Conservation (phyloP, 768 basidiomycete species). For the Hortiboletus flavorubellus region DNA sequence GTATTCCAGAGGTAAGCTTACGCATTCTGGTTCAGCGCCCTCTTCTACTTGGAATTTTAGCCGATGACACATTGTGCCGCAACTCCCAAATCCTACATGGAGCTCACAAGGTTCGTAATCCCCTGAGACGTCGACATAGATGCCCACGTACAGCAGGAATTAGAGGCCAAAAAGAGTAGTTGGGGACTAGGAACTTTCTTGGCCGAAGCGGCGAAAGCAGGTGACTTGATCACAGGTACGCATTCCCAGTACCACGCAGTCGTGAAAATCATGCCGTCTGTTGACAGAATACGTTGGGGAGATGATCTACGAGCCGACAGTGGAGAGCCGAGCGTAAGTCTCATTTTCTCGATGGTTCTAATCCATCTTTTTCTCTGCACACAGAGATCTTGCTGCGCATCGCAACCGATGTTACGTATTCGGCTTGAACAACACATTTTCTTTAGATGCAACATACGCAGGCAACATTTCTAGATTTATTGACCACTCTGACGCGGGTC, state of each 20-base stretch:
- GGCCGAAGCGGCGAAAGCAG: slow-evolving; percentile 38
- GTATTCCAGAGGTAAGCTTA: slow-evolving; percentile 24
- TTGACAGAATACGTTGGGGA: slow-evolving; percentile 66
- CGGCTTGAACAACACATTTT: slow-evolving; percentile 41
- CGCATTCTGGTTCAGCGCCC: background rate
- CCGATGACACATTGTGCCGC: slow-evolving; percentile 36
- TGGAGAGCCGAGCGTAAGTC: slow-evolving; percentile 50
- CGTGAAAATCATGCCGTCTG: background rate
- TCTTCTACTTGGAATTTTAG: slow-evolving; percentile 15
- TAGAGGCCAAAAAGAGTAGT: slow-evolving; percentile 40
- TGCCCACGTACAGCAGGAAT: slow-evolving; percentile 30
- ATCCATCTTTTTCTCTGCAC: background rate
- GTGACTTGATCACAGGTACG: slow-evolving; percentile 48
- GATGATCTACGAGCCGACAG: slow-evolving; percentile 47
- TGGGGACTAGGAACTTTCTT: slow-evolving; percentile 59
- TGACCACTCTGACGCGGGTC: slow-evolving; percentile 46
- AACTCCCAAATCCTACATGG: slow-evolving; percentile 51
- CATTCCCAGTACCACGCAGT: background rate
- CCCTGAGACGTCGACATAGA: background rate
- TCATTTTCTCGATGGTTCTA: background rate
- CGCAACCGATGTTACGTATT: slow-evolving; percentile 62
- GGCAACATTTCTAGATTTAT: slow-evolving; percentile 70
- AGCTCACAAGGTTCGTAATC: slow-evolving; percentile 38
- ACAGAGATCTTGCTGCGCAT: slow-evolving; percentile 44
- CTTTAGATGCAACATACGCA: slow-evolving; percentile 52